phyloP scores from a whole-genome alignment of 192 early-diverging fungal species.

The Coemansia furcata region DNA sequence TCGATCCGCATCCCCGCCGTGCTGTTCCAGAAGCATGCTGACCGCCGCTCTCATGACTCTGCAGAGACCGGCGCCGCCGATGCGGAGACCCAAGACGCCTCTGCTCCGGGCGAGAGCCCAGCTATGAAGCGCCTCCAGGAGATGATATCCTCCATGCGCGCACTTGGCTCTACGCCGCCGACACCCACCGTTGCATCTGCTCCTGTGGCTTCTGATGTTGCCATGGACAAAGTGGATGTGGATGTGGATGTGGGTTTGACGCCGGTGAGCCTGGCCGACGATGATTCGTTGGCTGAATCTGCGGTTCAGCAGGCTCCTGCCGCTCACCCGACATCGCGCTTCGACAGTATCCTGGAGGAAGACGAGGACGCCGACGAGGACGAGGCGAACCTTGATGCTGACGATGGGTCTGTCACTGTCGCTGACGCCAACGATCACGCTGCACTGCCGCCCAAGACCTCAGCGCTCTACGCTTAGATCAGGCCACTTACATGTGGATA shows the following conservation, averaged over 20 bases:
- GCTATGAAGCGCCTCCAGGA: constrained; percentile 49
- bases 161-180: neutral
- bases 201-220: neutral
- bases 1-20: constrained; percentile 49
- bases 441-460: neutral
- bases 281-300: neutral
- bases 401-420: constrained; percentile 1
- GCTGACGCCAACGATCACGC: neutral
- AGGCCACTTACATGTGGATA: neutral
- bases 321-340: constrained; percentile 47
- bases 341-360: constrained; percentile 52
- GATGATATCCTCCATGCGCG: constrained; percentile 49
- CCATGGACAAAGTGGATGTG: too few relatives aligned
- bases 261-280: neutral
- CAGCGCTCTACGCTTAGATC: constrained; percentile 4
- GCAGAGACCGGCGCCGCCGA: neutral
- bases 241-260: neutral
- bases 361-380: constrained; percentile 47
- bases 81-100: neutral
- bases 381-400: constrained; percentile 27
- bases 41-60: neutral
- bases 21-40: constrained; percentile 40
- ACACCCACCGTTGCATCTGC: too few relatives aligned
- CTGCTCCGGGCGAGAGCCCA: constrained; percentile 11
- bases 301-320: constrained; percentile 18